Evolutionary conservation across 176 grass and related monocot species (phyloP), one percentile per base, ranked within the genome.

Genomic region (Avena insularis): DNA sequence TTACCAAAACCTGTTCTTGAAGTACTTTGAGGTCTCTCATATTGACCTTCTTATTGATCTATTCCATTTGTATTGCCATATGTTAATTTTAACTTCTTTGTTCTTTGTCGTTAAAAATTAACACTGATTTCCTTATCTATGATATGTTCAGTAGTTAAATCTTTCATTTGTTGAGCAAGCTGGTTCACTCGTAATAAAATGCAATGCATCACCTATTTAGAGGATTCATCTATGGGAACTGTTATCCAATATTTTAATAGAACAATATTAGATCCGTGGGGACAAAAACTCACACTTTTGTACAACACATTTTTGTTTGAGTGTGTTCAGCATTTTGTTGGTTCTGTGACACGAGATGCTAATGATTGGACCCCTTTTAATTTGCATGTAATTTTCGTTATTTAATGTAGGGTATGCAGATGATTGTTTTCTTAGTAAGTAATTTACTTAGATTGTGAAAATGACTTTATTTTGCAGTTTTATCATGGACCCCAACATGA

Each of bases 401-500:
- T 9, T 31, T 21, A 12, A 6, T 55, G 2, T 61, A 61, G 2
- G 49, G 1, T 45, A 54, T 27, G 45, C 10, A 69, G n/a, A 33
- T 71, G 14, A 35, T 53, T 49, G 1, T 78, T 45, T 43, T 90
- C 61, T 65, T 63, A 19, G 14, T 49, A 65, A 19, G 14, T 38
- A 65, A 70, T 86, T 31, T 49, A 4, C 2, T 20, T 76, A 47
- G 61, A 89, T 15, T 59, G 5, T 57, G 8, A 68, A 75, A 62
- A 71, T 12, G 60, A 13, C 36, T 73, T 90, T 83, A 12, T 71
- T 82, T 73, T 78, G 74, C 72, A 89, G 83, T 4, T 75, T 72
- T 80, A 5, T 46, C 89, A 95, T 94, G 96, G 93, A 96, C 91
- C 71, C 79, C 29, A 83, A 80, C 71, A 95, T 95, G 93, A 75